Base-by-base conservation (phyloP, 2,329 filamentous ascomycete genomes). In the Niveomyces coronatus region DNA sequence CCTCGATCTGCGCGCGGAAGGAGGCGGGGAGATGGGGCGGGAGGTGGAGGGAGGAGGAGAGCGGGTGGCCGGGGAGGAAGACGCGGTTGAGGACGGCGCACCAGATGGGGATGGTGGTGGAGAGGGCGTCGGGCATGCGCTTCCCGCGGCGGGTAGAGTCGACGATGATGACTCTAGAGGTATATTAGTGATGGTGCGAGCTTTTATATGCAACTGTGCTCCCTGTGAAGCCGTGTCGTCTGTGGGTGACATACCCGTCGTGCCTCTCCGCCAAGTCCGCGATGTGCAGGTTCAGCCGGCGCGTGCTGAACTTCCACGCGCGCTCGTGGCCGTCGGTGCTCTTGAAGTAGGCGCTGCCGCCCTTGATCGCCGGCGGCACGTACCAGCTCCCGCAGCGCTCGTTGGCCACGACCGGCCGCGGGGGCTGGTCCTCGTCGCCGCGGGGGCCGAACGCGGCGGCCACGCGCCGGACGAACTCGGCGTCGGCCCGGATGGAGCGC, bases 341-440 rank as follows among this genome's bases (percentile, higher is more conserved):
- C 68, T 98, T 98, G 63, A 96, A 98, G 61, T 96, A 98, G 22
- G 82, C 85, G 47, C 83, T 87, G 22, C 75, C 83, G 1, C 55
- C 62, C 59, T 89, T 91, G 18, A 53, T 52, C 7, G 58, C 58
- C 0, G 80, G 80, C 23, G 67, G 62, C 18, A 96, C 82, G 57
- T 96, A 96, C 91, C 91, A 98, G 60, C 85, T 89, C 1, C 91
- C 91, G 57, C 91, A 96, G 43, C 91, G 75, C 65, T 96, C 88
- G 54, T 98, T 98, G 20, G 89, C 87, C 11, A 96, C 68, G 2
- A 96, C 65, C 0, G 87, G 86, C 2, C 89, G 65, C 42, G 42
- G 3, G 27, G 15, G 9, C 5, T 11, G 5, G 26, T 11, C n/a
- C 14, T 19, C 10, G 3, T 9, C 31, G 13, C 17, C 7, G 5